These are phyloP conservation scores for Pleurotus ostreatus DNA, from an alignment of 768 basidiomycete genomes.

Conservation along the genomic window DNA sequence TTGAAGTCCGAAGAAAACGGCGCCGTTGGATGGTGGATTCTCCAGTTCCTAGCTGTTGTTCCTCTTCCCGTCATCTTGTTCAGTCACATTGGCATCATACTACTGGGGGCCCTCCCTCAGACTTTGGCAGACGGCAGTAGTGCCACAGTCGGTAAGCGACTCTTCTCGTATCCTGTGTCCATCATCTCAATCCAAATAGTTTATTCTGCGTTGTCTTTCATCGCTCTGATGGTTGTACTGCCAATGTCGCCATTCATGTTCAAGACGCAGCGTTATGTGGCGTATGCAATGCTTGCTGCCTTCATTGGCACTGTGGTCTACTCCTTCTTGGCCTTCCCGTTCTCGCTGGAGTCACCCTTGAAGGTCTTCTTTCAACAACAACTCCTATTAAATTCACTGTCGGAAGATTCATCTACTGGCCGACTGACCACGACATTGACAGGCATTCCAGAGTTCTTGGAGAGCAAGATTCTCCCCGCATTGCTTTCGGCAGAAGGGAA, in stretches of 20 bases:
- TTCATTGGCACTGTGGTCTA: constrained; percentile 42
- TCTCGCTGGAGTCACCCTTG: constrained; percentile 55
- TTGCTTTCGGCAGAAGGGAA: constrained; percentile 48
- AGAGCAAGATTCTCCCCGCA: constrained; percentile 37
- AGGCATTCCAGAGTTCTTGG: constrained; percentile 39
- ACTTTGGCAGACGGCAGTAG: constrained; percentile 61
- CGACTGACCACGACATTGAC: constrained; percentile 40
- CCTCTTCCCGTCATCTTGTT: constrained; percentile 51
- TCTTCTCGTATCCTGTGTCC: not conserved
- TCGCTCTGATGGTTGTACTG: constrained; percentile 48
- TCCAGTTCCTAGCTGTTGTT: constrained; percentile 52
- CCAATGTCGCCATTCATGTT: constrained; percentile 65
- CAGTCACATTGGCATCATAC: constrained; percentile 43
- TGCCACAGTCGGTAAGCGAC: constrained; percentile 40
- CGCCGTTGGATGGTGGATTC: constrained; percentile 47
- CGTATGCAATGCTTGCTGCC: constrained; percentile 27
- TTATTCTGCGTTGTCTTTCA: constrained; percentile 40
- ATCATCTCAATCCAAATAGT: constrained; percentile 30
- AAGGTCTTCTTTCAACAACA: constrained; percentile 71
- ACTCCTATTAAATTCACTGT: constrained; percentile 36
- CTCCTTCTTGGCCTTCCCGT: constrained; percentile 52
- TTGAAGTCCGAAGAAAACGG: constrained; percentile 18
- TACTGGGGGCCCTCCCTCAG: constrained; percentile 47
- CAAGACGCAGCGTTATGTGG: constrained; percentile 33
- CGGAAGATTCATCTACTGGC: constrained; percentile 19